Base-by-base conservation (phyloP, 129 eudicot genomes). In the Logfia minima region DNA sequence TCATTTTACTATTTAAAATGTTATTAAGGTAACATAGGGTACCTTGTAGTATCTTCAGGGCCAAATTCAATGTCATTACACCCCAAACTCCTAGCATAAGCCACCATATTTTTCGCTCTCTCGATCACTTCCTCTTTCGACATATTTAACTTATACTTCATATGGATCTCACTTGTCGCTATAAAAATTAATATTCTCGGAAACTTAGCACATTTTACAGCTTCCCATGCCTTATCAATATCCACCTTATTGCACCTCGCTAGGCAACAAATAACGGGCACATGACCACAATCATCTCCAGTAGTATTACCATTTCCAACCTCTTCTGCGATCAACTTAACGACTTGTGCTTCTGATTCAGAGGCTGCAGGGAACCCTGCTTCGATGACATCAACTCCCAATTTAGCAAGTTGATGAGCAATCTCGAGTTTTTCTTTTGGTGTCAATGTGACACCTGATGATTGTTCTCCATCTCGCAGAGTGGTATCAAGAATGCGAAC, bases 291-390 rank as follows among this genome's bases (percentile, higher is more conserved):
- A 61, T 3, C 67, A 0, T 61, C 64, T 19, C 21, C 28, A 1
- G 59, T 37, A 37, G 59, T 37, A 37, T 37, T 58, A 2, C 24
- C 8, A 19, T 58, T 58, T 58, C 63, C 63, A 22, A 58, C 63
- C 11, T 58, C 63, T 58, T 58, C 8, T 19, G 63, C 26, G 9
- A 58, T 58, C 63, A 58, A 58, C 22, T 58, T 58, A 8, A 58
- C 28, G 11, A 22, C 26, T 58, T 58, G 24, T 58, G 63, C 63
- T 58, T 58, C 63, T n/a, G 63, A 58, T 19, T n/a, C 24, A 7
- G 63, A n/a, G 22, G 63, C 63, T 1, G 63, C 28, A 18, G 63
- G 63, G 63, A 58, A 58, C 63, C 63, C 28, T 58, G 63, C 63
- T 58, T 58, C 63, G 11, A 58, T 58, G 4, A 58, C 63, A 19